A percentile compares a stretch with the other conserved stretches of the same genome.
Conservation (phyloP, 2,329 filamentous ascomycete genomes). For the Cytospora schulzeri region DNA sequence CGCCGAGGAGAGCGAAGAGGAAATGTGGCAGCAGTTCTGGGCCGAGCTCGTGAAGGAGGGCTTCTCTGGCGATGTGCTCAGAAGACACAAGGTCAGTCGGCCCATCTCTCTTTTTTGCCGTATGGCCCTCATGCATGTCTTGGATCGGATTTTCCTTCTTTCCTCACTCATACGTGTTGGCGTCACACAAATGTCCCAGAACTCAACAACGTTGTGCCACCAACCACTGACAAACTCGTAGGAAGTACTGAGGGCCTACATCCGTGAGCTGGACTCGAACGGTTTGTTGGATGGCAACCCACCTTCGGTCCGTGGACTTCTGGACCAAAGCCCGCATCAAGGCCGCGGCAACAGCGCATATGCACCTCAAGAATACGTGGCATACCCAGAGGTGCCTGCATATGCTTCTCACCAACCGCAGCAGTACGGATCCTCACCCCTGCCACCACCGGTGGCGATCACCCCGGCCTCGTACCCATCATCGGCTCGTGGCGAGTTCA, state of each 20-base stretch:
- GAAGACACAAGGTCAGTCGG: constrained; percentile 55
- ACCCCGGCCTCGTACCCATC: constrained; percentile 30
- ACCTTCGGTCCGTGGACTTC: constrained; percentile 55
- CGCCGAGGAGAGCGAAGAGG: constrained; percentile 49
- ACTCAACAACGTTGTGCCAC: constrained; percentile 21
- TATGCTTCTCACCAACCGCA: constrained; percentile 25
- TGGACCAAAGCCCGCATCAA: constrained; percentile 46
- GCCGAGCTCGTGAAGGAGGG: constrained; percentile 60
- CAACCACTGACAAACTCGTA: constrained; percentile 35
- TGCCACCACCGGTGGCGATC: constrained; percentile 28
- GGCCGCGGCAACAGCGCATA: constrained; percentile 25
- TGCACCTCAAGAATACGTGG: constrained; percentile 32
- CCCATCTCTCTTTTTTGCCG: too few species aligned
- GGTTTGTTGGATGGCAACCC: constrained; percentile 45
- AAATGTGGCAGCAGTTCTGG: constrained; percentile 61
- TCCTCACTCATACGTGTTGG: constrained; percentile 13
- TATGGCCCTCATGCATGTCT: constrained; percentile 19
- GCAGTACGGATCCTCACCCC: constrained; percentile 23
- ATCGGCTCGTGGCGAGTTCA: constrained; percentile 28
- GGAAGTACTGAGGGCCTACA: constrained; percentile 63
- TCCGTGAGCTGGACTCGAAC: constrained; percentile 59
- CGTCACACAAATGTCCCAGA: constrained; percentile 29
- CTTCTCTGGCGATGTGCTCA: constrained; percentile 57
- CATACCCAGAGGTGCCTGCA: constrained; percentile 34
- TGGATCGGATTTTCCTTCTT: constrained; percentile 10